phyloP scores from a whole-genome alignment of 2,329 filamentous ascomycete species.

The Clonostachys rhizophaga region DNA sequence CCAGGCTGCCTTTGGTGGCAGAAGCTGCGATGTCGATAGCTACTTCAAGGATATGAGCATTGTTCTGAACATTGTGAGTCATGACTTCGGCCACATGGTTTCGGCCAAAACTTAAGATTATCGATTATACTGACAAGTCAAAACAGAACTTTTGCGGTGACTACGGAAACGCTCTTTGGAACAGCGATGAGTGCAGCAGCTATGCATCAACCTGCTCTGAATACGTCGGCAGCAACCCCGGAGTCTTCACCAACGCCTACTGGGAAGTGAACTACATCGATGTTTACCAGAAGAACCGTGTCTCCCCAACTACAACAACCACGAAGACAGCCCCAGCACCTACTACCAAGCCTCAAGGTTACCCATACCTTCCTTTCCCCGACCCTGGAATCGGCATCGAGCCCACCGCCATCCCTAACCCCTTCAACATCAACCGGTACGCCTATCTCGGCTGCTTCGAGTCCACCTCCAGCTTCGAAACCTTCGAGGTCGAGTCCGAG shows the following conservation, averaged over 20 bases:
- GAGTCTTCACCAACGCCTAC: conserved; percentile 33
- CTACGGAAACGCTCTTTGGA: conserved; percentile 55
- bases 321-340: conserved; percentile 3
- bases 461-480: conserved; percentile 24
- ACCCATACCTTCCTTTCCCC: neutral
- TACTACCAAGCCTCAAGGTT: neutral
- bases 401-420: conserved; percentile 16
- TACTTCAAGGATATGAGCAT: conserved; percentile 68
- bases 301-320: neutral
- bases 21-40: conserved; percentile 57
- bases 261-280: conserved; percentile 54
- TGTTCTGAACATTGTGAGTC: conserved; percentile 60
- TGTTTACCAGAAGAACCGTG: conserved; percentile 23
- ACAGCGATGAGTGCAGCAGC: conserved; percentile 26
- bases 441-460: conserved; percentile 35
- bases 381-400: conserved; percentile 2
- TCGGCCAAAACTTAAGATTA: neutral
- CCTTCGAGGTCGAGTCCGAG: conserved; percentile 22
- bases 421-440: conserved; percentile 21
- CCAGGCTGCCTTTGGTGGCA: conserved; percentile 61
- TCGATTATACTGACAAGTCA: neutral
- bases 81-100: too few species aligned
- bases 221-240: conserved; percentile 39
- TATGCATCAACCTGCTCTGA: conserved; percentile 38
- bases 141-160: conserved; percentile 69